A percentile compares a stretch with the other conserved stretches of the same genome.
Conservation (phyloP, 208 protist genomes). For the Wallacemonas sp. region DNA sequence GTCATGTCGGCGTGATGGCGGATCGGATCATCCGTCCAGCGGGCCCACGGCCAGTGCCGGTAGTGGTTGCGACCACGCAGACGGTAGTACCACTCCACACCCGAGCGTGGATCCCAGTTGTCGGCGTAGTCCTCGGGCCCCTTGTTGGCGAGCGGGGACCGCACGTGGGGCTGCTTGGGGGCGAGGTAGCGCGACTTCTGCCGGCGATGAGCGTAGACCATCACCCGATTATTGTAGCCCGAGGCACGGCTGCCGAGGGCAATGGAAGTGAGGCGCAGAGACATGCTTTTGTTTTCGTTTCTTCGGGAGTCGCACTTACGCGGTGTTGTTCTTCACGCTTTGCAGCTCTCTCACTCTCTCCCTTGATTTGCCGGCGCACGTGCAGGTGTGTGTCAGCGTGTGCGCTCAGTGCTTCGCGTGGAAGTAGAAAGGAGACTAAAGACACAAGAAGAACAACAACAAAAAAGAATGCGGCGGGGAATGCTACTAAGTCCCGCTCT, state of each 20-base stretch:
- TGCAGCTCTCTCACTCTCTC: not conserved
- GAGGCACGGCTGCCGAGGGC: constrained; percentile 37
- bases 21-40: constrained; percentile 74
- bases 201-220: constrained; percentile 81
- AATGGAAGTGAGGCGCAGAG: constrained; percentile 28
- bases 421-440: no score
- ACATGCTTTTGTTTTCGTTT: constrained; percentile 15
- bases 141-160: constrained; percentile 69
- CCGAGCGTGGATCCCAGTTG: constrained; percentile 69
- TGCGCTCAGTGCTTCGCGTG: no score
- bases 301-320: constrained; percentile 24
- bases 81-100: constrained; percentile 82
- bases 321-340: constrained; percentile 3
- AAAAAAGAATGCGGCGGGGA: no score
- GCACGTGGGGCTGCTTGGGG: constrained; percentile 49
- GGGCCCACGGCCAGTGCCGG: constrained; percentile 77
- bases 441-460: no score
- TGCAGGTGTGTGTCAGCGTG: no score
- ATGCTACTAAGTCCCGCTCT: no score
- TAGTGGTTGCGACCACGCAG: constrained; percentile 64
- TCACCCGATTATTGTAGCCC: constrained; percentile 82
- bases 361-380: not conserved
- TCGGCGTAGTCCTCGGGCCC: constrained; percentile 75
- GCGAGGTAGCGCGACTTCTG: constrained; percentile 58
- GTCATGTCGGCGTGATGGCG: constrained; percentile 54